Evolutionary conservation across 1,139 yeast genomes (phyloP), one percentile per base, ranked within the genome.

Genomic region (Sugiyamaella grinbergsii): DNA sequence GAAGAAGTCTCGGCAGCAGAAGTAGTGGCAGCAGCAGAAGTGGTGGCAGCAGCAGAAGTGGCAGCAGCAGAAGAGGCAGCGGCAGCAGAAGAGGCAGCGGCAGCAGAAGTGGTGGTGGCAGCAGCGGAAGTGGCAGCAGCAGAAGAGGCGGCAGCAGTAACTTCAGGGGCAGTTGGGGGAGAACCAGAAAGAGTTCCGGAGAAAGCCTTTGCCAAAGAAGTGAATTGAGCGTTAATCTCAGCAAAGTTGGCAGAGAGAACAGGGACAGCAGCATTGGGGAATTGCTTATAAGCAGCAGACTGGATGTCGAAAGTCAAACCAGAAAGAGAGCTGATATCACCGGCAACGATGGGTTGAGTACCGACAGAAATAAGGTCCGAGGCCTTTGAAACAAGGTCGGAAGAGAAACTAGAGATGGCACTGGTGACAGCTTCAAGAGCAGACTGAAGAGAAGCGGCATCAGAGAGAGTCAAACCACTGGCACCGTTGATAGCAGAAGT

Each of bases 381-480:
- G 20, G 64, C 60, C 58, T 59, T 56, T 44, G 26, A 20, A 16
- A 48, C 46, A n/a, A 62, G 54, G 38, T 51, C 56, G 33, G 42
- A 24, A 28, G 62, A 51, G 19, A 62, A 56, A 19, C 33, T 29
- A 22, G 38, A 32, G 20, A 60, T 47, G 32, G 52, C 49, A 15
- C 51, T 10, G 26, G 47, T 53, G 23, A 58, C 50, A 20, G 34
- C 34, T 26, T 41, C 33, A 39, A 34, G 36, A 26, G 43, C 33
- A 20, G 50, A 19, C 10, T 32, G 18, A 40, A 33, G 34, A 36
- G 40, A 22, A 13, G 45, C 50, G 24, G 45, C 52, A 22, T 41
- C 50, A 33, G 53, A 15, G 22, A 43, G 33, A 22, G 53, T 37
- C 32, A 50, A 19, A n/a, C 47, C 38, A n/a, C 42, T 19, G 31